These are phyloP conservation scores for Leucosporidium yakuticum DNA, from an alignment of 768 basidiomycete genomes.

Conservation along the genomic window DNA sequence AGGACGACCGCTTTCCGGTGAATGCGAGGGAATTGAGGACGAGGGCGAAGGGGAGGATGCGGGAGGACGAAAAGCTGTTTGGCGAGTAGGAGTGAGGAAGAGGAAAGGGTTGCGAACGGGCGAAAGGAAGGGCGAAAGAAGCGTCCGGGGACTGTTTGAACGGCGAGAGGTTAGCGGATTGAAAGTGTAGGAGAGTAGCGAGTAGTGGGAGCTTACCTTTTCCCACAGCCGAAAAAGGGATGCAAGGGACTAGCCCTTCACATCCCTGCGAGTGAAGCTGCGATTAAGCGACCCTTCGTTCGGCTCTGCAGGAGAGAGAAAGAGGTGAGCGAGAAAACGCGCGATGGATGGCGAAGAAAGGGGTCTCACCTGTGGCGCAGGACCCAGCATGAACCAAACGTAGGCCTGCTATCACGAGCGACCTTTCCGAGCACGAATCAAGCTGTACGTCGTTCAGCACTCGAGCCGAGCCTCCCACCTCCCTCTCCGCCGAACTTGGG, in stretches of 20 bases:
- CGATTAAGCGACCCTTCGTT: conserved; percentile 2
- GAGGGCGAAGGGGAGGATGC: neutral
- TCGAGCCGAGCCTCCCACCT: too few relatives aligned
- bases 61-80: neutral
- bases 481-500: too few relatives aligned
- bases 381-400: too few relatives aligned
- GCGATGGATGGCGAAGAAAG: too few relatives aligned
- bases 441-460: too few relatives aligned
- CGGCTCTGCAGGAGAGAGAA: neutral
- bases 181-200: neutral
- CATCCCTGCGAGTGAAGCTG: neutral
- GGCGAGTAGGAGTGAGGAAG: neutral
- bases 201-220: neutral
- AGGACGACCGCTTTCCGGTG: neutral
- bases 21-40: neutral
- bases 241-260: neutral
- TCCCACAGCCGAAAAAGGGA: neutral
- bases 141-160: conserved; percentile 1
- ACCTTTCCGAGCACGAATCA: too few relatives aligned
- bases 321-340: neutral
- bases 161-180: neutral
- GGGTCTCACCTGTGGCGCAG: too few relatives aligned
- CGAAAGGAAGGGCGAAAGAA: neutral
- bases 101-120: neutral
- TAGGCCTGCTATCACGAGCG: too few relatives aligned